Evolutionary conservation across 2,329 filamentous ascomycete species (phyloP).

Genomic region (Bipolaris oryzae): DNA sequence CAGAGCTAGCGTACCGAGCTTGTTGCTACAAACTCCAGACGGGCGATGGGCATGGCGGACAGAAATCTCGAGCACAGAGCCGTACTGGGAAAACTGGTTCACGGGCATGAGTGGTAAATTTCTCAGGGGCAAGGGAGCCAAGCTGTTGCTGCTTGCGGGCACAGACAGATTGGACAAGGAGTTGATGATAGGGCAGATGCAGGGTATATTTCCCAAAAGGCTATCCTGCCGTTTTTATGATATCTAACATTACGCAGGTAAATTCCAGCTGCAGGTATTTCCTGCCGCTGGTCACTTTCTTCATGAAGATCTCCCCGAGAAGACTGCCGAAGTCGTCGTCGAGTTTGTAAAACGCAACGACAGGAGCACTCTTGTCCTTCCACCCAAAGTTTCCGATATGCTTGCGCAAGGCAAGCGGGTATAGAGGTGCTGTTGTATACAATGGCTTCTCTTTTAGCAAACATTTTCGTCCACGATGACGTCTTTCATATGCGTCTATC

Average conservation of each 20-base stretch:
- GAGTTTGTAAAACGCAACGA: constrained; percentile 96
- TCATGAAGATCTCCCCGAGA: constrained; percentile 91
- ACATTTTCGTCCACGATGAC: not conserved
- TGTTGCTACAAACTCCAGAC: constrained; percentile 62
- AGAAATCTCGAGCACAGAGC: constrained; percentile 79
- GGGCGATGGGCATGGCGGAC: constrained; percentile 80
- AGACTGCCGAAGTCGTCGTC: constrained; percentile 80
- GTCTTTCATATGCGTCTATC: not conserved
- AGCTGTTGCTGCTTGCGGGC: constrained; percentile 82
- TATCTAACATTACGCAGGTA: constrained; percentile 61
- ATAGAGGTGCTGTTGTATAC: constrained; percentile 26
- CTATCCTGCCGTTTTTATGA: constrained; percentile 2
- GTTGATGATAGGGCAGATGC: constrained; percentile 95
- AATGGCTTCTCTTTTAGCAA: not conserved
- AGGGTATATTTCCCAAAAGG: constrained; percentile 63
- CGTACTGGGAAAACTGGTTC: constrained; percentile 96
- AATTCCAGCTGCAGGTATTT: constrained; percentile 94
- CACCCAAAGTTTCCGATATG: constrained; percentile 77
- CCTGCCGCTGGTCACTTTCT: constrained; percentile 96
- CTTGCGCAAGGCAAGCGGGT: constrained; percentile 58
- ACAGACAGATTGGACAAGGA: constrained; percentile 91
- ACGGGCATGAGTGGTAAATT: constrained; percentile 87
- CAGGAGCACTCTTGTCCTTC: constrained; percentile 79
- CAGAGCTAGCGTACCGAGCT: constrained; percentile 80
- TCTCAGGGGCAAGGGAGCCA: constrained; percentile 78